Evolutionary conservation across 2,329 filamentous ascomycete genomes (phyloP).

Genomic region (Ceratocystis colombiana): DNA sequence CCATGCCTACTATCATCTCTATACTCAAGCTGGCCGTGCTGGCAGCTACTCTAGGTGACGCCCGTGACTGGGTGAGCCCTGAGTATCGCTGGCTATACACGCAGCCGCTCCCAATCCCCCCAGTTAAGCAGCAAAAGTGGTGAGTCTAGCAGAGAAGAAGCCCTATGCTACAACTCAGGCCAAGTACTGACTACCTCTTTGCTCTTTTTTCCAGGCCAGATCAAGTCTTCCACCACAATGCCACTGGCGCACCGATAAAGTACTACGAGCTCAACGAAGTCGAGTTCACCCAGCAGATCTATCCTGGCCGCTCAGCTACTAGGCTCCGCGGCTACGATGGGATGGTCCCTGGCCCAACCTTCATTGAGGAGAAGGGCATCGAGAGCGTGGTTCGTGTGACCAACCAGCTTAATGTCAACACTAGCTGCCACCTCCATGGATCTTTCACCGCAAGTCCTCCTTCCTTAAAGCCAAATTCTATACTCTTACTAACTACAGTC

Average conservation of each 20-base stretch:
- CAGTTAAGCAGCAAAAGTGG: slow-evolving; percentile 36
- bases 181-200: too few species aligned
- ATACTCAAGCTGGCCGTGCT: slow-evolving; percentile 17
- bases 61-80: slow-evolving; percentile 26
- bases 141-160: slow-evolving; percentile 25
- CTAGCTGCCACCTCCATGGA: slow-evolving; percentile 46
- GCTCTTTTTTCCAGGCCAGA: slow-evolving; percentile 5
- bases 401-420: slow-evolving; percentile 39
- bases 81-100: slow-evolving; percentile 25
- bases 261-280: slow-evolving; percentile 34
- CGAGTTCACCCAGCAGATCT: slow-evolving; percentile 33
- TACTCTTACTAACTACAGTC: background rate
- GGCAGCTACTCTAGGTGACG: slow-evolving; percentile 15
- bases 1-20: slow-evolving; percentile 18
- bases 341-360: slow-evolving; percentile 44
- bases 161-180: too few species aligned
- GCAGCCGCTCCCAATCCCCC: slow-evolving; percentile 37
- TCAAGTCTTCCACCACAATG: slow-evolving; percentile 33
- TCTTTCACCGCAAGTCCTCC: slow-evolving; percentile 34
- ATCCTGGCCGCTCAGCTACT: slow-evolving; percentile 32
- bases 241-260: slow-evolving; percentile 32
- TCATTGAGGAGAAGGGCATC: slow-evolving; percentile 39
- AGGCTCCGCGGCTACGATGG: slow-evolving; percentile 44
- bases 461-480: background rate
- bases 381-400: slow-evolving; percentile 46